Base-by-base conservation (phyloP, 108 stramenopile genomes). In the Nitzschia palea region DNA sequence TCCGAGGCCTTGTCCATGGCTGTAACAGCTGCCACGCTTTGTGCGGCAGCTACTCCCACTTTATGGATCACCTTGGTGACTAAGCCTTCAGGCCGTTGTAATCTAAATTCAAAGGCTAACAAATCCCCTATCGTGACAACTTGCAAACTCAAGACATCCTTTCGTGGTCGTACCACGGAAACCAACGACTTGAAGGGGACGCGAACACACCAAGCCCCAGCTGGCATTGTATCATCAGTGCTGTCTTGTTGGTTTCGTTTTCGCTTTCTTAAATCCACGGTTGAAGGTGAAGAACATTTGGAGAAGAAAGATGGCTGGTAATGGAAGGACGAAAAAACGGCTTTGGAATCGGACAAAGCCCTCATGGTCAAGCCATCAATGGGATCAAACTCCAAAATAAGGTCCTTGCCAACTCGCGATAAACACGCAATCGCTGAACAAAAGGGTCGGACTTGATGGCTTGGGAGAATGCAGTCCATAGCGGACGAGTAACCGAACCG, bases 391-490 rank as follows among this genome's bases (percentile, higher is more conserved):
- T 90, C 89, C 2, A 89, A 25, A 51, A 88, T 87, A 5, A 94
- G 50, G 51, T 90, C 88, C 60, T 90, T 90, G 50, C 89, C 89
- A 18, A 94, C 86, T 37, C 77, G 77, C 42, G 83, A 69, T 45
- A 90, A 66, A 65, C 81, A 85, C 18, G 68, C 64, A 51, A 94
- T 69, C 29, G 93, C 84, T 23, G 84, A 62, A 10, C 86, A 82
- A 67, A 94, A 90, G 22, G 82, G 72, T 33, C 83, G 80, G 1
- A 94, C 81, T 37, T 77, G 76, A 58, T 84, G 80, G 18, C 78
- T 78, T 9, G 86, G 84, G 63, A 94, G 84, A 26, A 83, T 76
- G 42, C 84, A 76, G 79, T 94, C 93, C 93, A 94, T 94, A 40
- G 37, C 37, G 10, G 37, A 6, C 37, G 37, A 40, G 10, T 6